Percentiles rank a stretch among this genome's conserved stretches.
phyloP scores from a whole-genome alignment of 2,329 filamentous ascomycete genomes.

The Epichloe bromicola region DNA sequence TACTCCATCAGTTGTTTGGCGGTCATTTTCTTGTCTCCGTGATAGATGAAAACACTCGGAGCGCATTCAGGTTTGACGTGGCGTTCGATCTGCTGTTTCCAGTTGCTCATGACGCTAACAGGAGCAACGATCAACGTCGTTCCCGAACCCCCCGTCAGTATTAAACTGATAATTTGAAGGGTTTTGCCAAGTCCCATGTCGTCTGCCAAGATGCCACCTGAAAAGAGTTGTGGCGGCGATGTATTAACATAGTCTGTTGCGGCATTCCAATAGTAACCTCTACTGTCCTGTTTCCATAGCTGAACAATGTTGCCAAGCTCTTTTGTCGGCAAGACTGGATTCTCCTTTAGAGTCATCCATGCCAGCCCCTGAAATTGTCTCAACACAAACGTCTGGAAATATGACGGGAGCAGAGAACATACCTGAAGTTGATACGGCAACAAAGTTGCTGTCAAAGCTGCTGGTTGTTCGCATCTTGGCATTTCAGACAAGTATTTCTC shows the following conservation, averaged over 20 bases:
- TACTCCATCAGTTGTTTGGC: conserved; percentile 47
- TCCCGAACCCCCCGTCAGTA: conserved; percentile 44
- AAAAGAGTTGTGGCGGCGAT: conserved; percentile 49
- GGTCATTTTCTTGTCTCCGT: conserved; percentile 49
- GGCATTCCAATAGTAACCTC: conserved; percentile 47
- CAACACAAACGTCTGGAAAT: conserved; percentile 6
- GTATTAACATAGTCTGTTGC: conserved; percentile 45
- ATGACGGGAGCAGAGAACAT: conserved; percentile 5
- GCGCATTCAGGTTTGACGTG: conserved; percentile 54
- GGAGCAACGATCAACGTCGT: conserved; percentile 71
- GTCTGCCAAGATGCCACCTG: conserved; percentile 72
- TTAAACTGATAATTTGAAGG: conserved; percentile 69
- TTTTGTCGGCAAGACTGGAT: conserved; percentile 46
- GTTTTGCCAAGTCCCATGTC: conserved; percentile 93
- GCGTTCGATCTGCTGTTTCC: conserved; percentile 63
- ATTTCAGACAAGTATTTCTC: conserved; percentile 59
- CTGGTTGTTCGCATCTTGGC: conserved; percentile 59
- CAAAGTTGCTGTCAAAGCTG: conserved; percentile 49
- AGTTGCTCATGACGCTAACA: conserved; percentile 81
- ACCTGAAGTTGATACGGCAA: conserved; percentile 66
- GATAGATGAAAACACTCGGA: conserved; percentile 60
- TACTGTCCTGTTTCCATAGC: conserved; percentile 54
- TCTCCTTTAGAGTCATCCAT: conserved; percentile 71
- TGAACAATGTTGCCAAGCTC: conserved; percentile 52
- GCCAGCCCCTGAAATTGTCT: conserved; percentile 48